A percentile compares a stretch with the other conserved stretches of the same genome.
Evolutionary conservation across 768 basidiomycete genomes (phyloP).

Genomic region (Trametes cinnabarina): DNA sequence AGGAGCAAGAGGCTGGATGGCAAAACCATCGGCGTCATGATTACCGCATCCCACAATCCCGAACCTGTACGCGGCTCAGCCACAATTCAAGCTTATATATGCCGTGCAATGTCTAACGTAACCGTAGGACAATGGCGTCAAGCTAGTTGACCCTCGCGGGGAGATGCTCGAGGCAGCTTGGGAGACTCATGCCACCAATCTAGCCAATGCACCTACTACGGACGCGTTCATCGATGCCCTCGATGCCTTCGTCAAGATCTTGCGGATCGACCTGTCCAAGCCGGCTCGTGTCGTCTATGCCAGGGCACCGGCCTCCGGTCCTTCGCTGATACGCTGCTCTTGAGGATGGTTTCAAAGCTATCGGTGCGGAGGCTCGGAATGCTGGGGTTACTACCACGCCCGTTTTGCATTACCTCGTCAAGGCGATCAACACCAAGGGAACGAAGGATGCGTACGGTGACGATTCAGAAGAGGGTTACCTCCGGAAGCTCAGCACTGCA

Average conservation of each 20-base stretch:
- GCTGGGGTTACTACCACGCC: conserved; percentile 92
- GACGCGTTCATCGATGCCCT: conserved; percentile 70
- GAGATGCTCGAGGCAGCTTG: conserved; percentile 96
- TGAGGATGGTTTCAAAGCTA: conserved; percentile 76
- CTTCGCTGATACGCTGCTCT: conserved; percentile 71
- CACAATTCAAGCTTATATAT: background rate
- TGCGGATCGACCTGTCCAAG: conserved; percentile 75
- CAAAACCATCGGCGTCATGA: conserved; percentile 94
- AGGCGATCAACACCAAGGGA: conserved; percentile 83
- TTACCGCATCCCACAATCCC: conserved; percentile 99
- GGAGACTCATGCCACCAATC: conserved; percentile 82
- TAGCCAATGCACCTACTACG: conserved; percentile 81
- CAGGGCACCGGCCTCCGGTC: conserved; percentile 85
- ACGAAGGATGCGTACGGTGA: conserved; percentile 77
- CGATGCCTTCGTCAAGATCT: conserved; percentile 53
- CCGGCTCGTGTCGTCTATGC: conserved; percentile 88
- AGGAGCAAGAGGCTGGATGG: conserved; percentile 91
- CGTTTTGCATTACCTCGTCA: conserved; percentile 91
- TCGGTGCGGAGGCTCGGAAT: conserved; percentile 66
- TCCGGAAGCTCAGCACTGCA: conserved; percentile 72
- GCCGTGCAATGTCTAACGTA: conserved; percentile 1
- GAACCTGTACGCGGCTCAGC: conserved; percentile 58
- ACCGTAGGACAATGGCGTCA: conserved; percentile 93
- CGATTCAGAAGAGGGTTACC: conserved; percentile 81
- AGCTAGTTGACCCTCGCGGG: conserved; percentile 93